Percentiles rank a stretch among this genome's conserved stretches.
Evolutionary conservation across 495 filamentous ascomycete genomes (phyloP).

Genomic region (Clohesyomyces aquaticus): DNA sequence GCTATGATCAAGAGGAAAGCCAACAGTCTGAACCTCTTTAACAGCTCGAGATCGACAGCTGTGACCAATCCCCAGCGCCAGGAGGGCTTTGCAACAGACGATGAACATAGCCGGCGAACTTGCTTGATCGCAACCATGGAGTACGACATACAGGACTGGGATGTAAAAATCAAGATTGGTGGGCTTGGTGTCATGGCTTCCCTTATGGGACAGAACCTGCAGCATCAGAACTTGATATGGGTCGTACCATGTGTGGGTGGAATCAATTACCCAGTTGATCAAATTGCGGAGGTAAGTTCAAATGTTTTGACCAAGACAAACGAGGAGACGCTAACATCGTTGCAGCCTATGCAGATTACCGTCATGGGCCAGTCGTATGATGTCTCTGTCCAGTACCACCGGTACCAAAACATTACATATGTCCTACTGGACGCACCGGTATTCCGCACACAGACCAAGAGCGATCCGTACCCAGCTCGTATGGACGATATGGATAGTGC

Average conservation of each 20-base stretch:
- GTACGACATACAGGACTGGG: conserved; percentile 74
- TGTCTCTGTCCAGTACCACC: conserved; percentile 68
- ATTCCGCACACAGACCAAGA: conserved; percentile 69
- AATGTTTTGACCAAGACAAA: too few species aligned
- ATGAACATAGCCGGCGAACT: too few species aligned
- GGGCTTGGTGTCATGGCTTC: conserved; percentile 70
- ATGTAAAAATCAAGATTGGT: conserved; percentile 74
- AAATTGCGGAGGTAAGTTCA: too few species aligned
- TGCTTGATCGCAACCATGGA: conserved; percentile 73
- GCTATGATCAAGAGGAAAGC: too few species aligned
- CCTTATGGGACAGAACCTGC: conserved; percentile 70
- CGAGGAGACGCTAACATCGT: too few species aligned
- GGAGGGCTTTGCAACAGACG: too few species aligned
- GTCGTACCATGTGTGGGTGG: conserved; percentile 75
- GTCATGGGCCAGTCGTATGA: conserved; percentile 68
- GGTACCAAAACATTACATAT: conserved; percentile 70
- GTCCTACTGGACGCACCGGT: conserved; percentile 71
- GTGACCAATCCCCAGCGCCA: too few species aligned
- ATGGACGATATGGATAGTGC: conserved; percentile 77
- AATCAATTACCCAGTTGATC: conserved; percentile 66
- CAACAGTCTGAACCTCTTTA: too few species aligned
- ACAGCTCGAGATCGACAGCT: too few species aligned
- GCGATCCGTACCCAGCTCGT: conserved; percentile 69
- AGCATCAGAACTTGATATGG: conserved; percentile 72
- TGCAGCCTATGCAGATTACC: conserved; percentile 66